Base-by-base conservation (phyloP, 2,329 filamentous ascomycete species). In the Colletotrichum truncatum region DNA sequence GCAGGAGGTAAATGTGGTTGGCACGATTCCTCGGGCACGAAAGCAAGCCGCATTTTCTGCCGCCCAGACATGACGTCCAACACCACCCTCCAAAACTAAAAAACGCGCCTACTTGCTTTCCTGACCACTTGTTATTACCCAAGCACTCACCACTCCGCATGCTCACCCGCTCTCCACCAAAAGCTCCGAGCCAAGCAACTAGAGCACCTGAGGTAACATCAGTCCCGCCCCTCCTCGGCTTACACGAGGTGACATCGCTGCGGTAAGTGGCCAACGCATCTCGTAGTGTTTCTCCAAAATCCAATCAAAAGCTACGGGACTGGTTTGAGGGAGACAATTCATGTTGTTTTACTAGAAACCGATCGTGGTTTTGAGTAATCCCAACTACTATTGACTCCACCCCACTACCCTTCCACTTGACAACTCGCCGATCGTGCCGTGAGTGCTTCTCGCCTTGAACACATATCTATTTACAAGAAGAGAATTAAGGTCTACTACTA, bases 401-500 rank as follows among this genome's bases (percentile, higher is more conserved):
- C 10, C 12, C 25, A 25, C 25, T 26, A 25, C n/a, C n/a, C n/a
- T 46, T 46, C 43, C 23, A 25, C 38, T 25, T 12, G 16, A 28
- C 51, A 16, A 10, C 25, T 39, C 36, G n/a, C 48, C 51, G 16
- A 16, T n/a, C 25, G 34, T 41, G 18, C 34, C 25, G n/a, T 6
- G 26, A 49, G 26, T 28, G 23, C 28, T 11, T 34, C n/a, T 32
- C 25, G 43, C 34, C 34, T 8, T 36, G n/a, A 36, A 25, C 5
- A 45, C 56, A 18, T 23, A 12, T 57, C 51, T 63, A 63, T 66
- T 11, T 66, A 64, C 63, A 52, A 36, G 58, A 66, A 63, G 1
- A 41, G 18, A 43, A 61, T 48, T 21, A 23, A 46, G 45, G 30
- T 63, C 51, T 57, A 51, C 51, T 32, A 52, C 51, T 52, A 34